Evolutionary conservation across 2,329 filamentous ascomycete genomes (phyloP).

Genomic region (Penicillium expansum): DNA sequence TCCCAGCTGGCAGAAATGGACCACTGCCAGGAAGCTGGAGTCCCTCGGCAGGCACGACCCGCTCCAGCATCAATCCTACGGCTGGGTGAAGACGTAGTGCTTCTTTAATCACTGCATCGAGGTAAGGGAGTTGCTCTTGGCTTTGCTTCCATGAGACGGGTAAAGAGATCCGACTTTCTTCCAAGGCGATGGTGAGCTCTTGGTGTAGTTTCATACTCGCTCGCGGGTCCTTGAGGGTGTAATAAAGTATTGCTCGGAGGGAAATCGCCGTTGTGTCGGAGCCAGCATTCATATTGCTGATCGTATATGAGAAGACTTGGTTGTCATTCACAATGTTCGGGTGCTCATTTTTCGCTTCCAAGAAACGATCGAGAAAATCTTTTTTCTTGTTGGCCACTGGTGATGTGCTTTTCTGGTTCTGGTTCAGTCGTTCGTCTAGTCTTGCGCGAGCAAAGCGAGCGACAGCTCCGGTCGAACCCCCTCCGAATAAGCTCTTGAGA

Average conservation of each 20-base stretch:
- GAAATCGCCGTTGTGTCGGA: constrained; percentile 37
- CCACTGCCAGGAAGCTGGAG: constrained; percentile 21
- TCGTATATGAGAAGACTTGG: constrained; percentile 27
- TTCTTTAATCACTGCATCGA: constrained; percentile 32
- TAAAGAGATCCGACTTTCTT: constrained; percentile 10
- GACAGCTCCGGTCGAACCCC: constrained; percentile 21
- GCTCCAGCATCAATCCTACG: constrained; percentile 24
- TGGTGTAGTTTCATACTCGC: constrained; percentile 45
- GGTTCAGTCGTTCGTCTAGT: constrained; percentile 20
- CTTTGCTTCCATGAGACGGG: constrained; percentile 28
- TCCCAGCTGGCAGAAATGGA: constrained; percentile 25
- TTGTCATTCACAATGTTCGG: constrained; percentile 27
- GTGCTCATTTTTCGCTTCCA: constrained; percentile 26
- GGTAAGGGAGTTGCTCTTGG: constrained; percentile 27
- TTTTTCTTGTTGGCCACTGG: not conserved
- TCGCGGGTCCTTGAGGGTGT: constrained; percentile 26
- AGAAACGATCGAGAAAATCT: constrained; percentile 33
- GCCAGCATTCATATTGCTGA: constrained; percentile 34
- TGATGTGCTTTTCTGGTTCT: not conserved
- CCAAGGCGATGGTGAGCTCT: constrained; percentile 44
- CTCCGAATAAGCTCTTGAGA: constrained; percentile 17
- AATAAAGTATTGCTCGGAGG: constrained; percentile 34
- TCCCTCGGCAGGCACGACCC: constrained; percentile 24
- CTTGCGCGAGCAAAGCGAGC: constrained; percentile 24
- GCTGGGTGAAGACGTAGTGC: constrained; percentile 28